phyloP scores from a whole-genome alignment of 441 rosid species.

The Pelargonium cotyledonis region DNA sequence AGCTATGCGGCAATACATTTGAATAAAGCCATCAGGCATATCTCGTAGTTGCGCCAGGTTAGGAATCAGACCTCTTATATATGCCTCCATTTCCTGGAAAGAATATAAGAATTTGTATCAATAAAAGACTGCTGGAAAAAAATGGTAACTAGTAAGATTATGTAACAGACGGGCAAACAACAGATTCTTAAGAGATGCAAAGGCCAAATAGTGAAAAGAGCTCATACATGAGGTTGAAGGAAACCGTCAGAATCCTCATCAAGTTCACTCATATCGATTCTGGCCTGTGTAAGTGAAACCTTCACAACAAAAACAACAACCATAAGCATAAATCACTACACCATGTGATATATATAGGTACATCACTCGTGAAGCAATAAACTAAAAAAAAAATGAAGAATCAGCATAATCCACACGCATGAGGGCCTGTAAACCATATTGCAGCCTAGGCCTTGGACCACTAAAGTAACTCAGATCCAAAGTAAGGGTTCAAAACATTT shows the following conservation, averaged over 20 bases:
- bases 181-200: constrained; percentile 6
- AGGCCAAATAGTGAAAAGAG: constrained; percentile 11
- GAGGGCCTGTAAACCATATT: too few species aligned
- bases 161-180: constrained; percentile 8
- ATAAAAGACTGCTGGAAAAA: neutral
- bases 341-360: neutral
- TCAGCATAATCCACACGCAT: too few species aligned
- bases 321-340: constrained; percentile 12
- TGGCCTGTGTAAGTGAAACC: constrained; percentile 99
- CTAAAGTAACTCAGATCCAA: too few species aligned
- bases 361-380: neutral
- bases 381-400: too few species aligned
- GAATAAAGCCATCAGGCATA: constrained; percentile 80
- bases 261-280: constrained; percentile 99
- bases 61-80: constrained; percentile 91
- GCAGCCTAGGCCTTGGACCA: too few species aligned
- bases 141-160: neutral
- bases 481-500: too few species aligned
- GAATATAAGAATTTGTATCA: neutral
- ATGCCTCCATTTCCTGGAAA: constrained; percentile 94
- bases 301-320: constrained; percentile 33
- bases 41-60: constrained; percentile 90
- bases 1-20: constrained; percentile 95
- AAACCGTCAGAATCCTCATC: constrained; percentile 99
- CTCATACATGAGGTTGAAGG: constrained; percentile 70